Conservation (phyloP, 306 rosid genomes). For the Geum urbanum region DNA sequence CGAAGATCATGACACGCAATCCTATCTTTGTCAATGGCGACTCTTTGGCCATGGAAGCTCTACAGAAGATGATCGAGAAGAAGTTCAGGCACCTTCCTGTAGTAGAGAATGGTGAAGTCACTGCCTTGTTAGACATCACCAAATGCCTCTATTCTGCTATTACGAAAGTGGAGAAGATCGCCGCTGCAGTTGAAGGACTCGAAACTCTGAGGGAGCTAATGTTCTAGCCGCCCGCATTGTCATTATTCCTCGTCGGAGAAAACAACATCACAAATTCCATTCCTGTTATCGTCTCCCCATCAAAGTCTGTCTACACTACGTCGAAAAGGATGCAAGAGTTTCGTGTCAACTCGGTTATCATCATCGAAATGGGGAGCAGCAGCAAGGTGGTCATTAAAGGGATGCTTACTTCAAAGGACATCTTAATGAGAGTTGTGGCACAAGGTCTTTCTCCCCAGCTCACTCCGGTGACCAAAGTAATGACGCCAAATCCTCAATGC, state of each 20-base stretch:
- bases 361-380: conserved; percentile 58
- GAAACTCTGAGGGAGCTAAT: conserved; percentile 87
- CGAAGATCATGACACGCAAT: conserved; percentile 86
- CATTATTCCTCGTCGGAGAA: conserved; percentile 62
- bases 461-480: too few species aligned
- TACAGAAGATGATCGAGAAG: conserved; percentile 89
- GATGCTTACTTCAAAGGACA: too few species aligned
- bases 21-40: conserved; percentile 80
- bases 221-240: conserved; percentile 73
- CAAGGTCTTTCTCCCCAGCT: too few species aligned
- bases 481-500: too few species aligned
- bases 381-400: too few species aligned
- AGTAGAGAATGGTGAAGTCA: conserved; percentile 95
- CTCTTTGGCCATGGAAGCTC: conserved; percentile 80
- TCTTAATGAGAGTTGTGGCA: too few species aligned
- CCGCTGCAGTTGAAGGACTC: conserved; percentile 85
- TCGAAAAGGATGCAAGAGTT: conserved; percentile 80
- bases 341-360: conserved; percentile 64
- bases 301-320: conserved; percentile 85
- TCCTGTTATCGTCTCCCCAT: conserved; percentile 68
- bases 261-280: conserved; percentile 44
- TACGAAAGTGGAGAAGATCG: conserved; percentile 86
- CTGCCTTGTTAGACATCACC: conserved; percentile 87
- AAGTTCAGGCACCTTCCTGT: conserved; percentile 98
- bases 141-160: conserved; percentile 95